phyloP scores from a whole-genome alignment of 1,284 basidiomycete species.

The Tranzscheliella williamsii region DNA sequence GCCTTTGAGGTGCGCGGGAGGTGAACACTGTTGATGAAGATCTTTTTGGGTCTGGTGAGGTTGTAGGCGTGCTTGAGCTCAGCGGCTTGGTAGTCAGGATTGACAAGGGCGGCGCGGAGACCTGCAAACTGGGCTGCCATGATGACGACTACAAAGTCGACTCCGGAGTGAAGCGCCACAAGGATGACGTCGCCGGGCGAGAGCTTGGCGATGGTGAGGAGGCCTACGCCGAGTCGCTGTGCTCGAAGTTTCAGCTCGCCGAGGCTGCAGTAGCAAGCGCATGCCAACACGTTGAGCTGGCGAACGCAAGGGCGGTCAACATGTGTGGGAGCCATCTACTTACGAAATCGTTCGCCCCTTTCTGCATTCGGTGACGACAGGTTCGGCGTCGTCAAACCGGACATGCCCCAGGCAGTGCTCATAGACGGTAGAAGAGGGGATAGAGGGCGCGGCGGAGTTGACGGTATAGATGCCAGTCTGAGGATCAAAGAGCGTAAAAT shows the following conservation, averaged over 20 bases:
- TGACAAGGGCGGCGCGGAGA: constrained; percentile 31
- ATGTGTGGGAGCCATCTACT: too few species aligned
- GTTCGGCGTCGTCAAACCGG: constrained; percentile 13
- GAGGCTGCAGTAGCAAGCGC: constrained; percentile 3
- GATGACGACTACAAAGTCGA: constrained; percentile 34
- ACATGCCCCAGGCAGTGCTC: constrained; percentile 11
- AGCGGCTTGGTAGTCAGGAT: constrained; percentile 20
- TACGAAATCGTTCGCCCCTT: constrained; percentile 15
- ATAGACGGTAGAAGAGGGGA: constrained; percentile 1
- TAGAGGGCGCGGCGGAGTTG: background rate
- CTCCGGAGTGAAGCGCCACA: constrained; percentile 19
- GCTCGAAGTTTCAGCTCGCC: constrained; percentile 33
- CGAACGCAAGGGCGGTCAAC: too few species aligned
- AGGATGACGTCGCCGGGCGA: constrained; percentile 34
- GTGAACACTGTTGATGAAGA: constrained; percentile 19
- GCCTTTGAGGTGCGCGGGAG: constrained; percentile 12
- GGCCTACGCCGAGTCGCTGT: constrained; percentile 29
- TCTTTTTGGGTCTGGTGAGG: constrained; percentile 28
- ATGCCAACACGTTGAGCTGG: too few species aligned
- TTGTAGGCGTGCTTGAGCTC: constrained; percentile 32
- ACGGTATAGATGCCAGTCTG: background rate
- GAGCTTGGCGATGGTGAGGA: constrained; percentile 26
- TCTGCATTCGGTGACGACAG: constrained; percentile 13
- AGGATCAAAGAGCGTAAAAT: too few species aligned
- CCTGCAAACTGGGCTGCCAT: constrained; percentile 36